phyloP scores from a whole-genome alignment of 306 rosid genomes.

The Trichosanthes truncata region DNA sequence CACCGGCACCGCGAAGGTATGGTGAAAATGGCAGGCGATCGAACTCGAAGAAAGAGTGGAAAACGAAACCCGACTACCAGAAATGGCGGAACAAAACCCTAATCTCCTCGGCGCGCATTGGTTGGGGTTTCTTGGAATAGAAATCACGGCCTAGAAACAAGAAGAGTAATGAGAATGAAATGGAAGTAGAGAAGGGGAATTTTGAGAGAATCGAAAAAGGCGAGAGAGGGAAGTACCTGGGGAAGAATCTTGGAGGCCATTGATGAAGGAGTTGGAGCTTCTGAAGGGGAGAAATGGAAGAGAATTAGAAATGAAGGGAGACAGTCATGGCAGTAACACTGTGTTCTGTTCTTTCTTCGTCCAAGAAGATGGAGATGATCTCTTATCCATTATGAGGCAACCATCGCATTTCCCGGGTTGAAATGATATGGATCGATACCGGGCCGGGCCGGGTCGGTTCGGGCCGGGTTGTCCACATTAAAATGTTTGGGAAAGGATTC shows the following conservation, averaged over 20 bases:
- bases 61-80: conserved; percentile 23
- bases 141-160: conserved; percentile 36
- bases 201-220: background rate
- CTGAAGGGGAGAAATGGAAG: background rate
- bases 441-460: background rate
- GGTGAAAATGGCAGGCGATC: conserved; percentile 30
- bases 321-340: conserved; percentile 13
- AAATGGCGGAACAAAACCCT: conserved; percentile 21
- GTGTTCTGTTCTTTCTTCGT: background rate
- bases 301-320: conserved; percentile 12
- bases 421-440: no score
- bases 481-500: no score
- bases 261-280: conserved; percentile 12
- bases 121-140: conserved; percentile 34
- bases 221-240: conserved; percentile 42
- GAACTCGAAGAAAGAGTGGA: conserved; percentile 33
- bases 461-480: background rate
- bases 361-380: background rate
- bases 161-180: background rate
- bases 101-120: conserved; percentile 27
- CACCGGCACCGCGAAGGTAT: conserved; percentile 18
- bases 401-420: background rate
- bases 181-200: background rate
- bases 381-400: background rate
- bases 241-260: conserved; percentile 68